Percentiles rank a stretch among this genome's conserved stretches.
These are phyloP conservation scores for Pleurotus pulmonarius DNA, from an alignment of 768 basidiomycete species.

Conservation along the genomic window DNA sequence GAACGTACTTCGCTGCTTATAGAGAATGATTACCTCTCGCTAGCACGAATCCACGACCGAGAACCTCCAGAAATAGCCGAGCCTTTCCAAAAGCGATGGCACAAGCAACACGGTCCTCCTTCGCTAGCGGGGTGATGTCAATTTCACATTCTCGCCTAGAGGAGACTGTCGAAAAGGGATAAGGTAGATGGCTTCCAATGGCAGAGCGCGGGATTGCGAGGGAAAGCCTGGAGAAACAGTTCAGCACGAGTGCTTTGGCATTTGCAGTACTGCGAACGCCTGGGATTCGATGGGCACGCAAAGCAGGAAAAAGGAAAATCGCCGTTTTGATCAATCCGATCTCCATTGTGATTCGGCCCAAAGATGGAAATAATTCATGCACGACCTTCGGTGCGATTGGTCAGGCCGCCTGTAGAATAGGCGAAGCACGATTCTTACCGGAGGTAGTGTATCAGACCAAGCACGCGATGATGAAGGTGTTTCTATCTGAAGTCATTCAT, in stretches of 20 bases:
- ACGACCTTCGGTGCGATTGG: slow-evolving; percentile 4
- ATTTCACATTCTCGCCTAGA: neutral
- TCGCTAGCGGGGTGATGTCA: neutral
- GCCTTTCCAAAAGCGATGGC: slow-evolving; percentile 3
- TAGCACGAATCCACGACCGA: neutral
- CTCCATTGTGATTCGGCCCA: neutral
- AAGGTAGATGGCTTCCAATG: neutral
- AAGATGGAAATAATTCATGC: neutral
- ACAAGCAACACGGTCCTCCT: neutral
- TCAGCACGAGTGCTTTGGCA: neutral
- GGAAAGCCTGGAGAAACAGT: neutral
- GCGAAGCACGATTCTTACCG: neutral
- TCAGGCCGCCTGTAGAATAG: neutral
- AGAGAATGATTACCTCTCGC: neutral
- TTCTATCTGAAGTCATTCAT: too few species aligned
- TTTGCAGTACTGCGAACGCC: neutral
- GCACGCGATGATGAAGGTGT: too few species aligned
- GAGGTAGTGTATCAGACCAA: too few species aligned
- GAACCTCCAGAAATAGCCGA: neutral
- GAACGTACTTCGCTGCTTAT: neutral
- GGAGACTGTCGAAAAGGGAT: neutral
- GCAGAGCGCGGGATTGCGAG: neutral
- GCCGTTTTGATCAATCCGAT: neutral
- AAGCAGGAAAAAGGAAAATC: slow-evolving; percentile 2
- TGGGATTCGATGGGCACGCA: slow-evolving; percentile 2